A percentile compares a stretch with the other conserved stretches of the same genome.
Conservation (phyloP, 352 stramenopile genomes). For the Pythium phragmitis region DNA sequence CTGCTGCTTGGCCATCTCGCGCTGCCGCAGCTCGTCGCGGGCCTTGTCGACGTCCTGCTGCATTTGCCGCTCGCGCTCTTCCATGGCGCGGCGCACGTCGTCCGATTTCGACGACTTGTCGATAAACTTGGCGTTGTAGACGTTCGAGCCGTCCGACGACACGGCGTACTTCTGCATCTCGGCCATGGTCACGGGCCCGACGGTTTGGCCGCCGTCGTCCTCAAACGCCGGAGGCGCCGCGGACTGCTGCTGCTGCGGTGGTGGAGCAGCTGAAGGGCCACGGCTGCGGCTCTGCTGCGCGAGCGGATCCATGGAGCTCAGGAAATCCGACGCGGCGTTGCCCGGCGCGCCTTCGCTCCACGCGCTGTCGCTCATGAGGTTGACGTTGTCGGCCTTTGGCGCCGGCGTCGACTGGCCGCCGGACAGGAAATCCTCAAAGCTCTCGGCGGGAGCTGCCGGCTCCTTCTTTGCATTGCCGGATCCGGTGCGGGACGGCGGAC, state of each 20-base stretch:
- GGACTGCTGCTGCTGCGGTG: conserved; percentile 7
- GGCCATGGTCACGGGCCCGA: conserved; percentile 78
- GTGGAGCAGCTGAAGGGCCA: background rate
- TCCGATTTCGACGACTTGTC: conserved; percentile 84
- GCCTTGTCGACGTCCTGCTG: conserved; percentile 72
- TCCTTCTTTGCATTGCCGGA: conserved; percentile 33
- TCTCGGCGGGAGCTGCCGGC: conserved; percentile 30
- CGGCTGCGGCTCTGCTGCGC: conserved; percentile 28
- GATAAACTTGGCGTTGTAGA: conserved; percentile 84
- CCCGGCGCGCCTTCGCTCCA: conserved; percentile 35
- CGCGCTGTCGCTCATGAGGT: conserved; percentile 69
- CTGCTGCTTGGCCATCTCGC: conserved; percentile 54
- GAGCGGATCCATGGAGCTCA: conserved; percentile 72
- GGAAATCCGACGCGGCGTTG: conserved; percentile 42
- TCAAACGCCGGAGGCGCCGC: conserved; percentile 70
- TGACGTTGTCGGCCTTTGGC: conserved; percentile 37
- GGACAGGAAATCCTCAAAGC: conserved; percentile 79
- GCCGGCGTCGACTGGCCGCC: conserved; percentile 35
- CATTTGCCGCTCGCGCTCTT: conserved; percentile 74
- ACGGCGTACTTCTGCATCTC: conserved; percentile 78
- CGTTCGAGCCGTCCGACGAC: conserved; percentile 76
- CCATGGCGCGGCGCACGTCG: conserved; percentile 77
- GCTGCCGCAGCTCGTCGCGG: conserved; percentile 66
- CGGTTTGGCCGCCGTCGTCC: conserved; percentile 74
- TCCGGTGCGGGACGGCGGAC: conserved; percentile 33